Percentiles rank a stretch among this genome's conserved stretches.
phyloP scores from a whole-genome alignment of 140 eudicot species.

The Erigeron philadelphicus region DNA sequence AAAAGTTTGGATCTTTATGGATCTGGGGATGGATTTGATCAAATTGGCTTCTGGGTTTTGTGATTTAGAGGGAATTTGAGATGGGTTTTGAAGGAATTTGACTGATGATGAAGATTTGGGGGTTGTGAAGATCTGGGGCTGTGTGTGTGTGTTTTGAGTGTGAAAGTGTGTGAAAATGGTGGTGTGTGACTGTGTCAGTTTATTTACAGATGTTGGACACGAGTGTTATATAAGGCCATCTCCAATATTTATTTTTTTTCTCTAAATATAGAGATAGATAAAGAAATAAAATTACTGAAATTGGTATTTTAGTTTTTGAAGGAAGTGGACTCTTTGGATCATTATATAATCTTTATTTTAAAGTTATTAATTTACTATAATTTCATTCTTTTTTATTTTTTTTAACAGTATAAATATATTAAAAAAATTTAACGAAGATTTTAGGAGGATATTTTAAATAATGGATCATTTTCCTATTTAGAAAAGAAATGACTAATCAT shows the following conservation, averaged over 20 bases:
- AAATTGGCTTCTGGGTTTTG: background rate
- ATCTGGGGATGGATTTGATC: conserved; percentile 14
- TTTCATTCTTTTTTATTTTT: no score
- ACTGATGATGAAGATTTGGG: conserved; percentile 15
- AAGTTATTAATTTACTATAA: no score
- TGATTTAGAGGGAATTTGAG: background rate
- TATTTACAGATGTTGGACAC: background rate
- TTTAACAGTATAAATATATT: no score
- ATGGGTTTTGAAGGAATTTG: conserved; percentile 18
- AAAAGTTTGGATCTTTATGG: background rate
- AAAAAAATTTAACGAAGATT: no score
- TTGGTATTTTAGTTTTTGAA: no score
- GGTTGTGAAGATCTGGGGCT: background rate
- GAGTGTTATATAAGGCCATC: background rate
- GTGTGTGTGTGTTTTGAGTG: conserved; percentile 24
- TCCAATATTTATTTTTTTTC: background rate
- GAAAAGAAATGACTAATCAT: no score
- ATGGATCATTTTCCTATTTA: no score
- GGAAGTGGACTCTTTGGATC: no score
- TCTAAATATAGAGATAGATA: background rate
- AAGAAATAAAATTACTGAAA: no score
- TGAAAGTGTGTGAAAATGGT: conserved; percentile 23
- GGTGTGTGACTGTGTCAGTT: background rate
- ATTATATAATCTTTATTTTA: no score
- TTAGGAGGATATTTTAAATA: no score